Percentiles rank a stretch among this genome's conserved stretches.
phyloP scores from a whole-genome alignment of 768 basidiomycete genomes.

The Mycena polygramma region DNA sequence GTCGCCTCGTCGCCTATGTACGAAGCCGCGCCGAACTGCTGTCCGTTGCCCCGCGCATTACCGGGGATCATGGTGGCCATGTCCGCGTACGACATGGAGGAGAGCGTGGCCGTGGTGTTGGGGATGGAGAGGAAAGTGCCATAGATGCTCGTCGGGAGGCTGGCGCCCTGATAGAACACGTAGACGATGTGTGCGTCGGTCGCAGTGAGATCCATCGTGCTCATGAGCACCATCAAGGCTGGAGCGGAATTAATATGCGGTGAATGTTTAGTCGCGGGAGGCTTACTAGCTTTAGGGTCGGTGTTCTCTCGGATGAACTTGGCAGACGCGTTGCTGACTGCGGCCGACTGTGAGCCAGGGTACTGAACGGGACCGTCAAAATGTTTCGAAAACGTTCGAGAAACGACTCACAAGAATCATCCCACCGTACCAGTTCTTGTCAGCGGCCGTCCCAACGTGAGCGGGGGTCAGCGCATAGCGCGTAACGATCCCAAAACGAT shows the following conservation, averaged over 20 bases:
- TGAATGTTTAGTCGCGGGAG: not conserved
- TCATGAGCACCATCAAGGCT: not conserved
- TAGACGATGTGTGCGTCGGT: not conserved
- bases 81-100: not conserved
- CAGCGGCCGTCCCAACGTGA: not conserved
- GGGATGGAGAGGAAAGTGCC: not conserved
- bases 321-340: not conserved
- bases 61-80: not conserved
- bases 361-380: not conserved
- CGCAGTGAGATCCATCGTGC: not conserved
- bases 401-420: not conserved
- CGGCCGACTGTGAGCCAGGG: not conserved
- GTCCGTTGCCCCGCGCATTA: not conserved
- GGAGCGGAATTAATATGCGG: not conserved
- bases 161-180: not conserved
- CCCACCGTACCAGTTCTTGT: constrained; percentile 2
- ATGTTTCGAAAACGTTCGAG: not conserved
- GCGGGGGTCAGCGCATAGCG: not conserved
- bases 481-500: constrained; percentile 1
- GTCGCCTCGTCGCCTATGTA: not conserved
- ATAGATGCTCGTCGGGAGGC: not conserved
- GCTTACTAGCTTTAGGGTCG: not conserved
- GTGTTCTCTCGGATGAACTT: not conserved
- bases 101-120: not conserved
- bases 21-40: not conserved